Base-by-base conservation (phyloP, 768 basidiomycete species). In the Nevesoporus exiguus region DNA sequence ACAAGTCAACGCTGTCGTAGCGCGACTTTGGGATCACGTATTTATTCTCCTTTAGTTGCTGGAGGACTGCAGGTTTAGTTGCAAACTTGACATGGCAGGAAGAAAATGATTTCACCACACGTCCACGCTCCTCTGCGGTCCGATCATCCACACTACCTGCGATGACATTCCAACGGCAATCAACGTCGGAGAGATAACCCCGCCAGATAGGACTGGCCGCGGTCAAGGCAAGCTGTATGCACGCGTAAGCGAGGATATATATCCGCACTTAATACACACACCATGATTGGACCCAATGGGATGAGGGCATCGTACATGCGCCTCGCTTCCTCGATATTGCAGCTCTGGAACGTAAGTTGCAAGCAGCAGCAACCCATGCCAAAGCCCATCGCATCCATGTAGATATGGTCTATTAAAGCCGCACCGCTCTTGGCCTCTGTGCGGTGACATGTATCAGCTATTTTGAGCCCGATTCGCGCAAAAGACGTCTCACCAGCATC, bases 361-460 rank as follows among this genome's bases (percentile, higher is more conserved):
- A 99, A 77, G 71, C 97, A 98, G 65, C 93, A 96, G 61, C 96
- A 98, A 7, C 97, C 97, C 97, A 98, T 99, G 44, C 97, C 97
- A 70, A 99, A 99, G 27, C 95, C 96, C 97, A 98, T 98, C 9
- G 97, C 95, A 70, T 99, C 97, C 77, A 98, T 81, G 69, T 98
- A 98, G 58, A 99, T 91, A 70, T 98, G 95, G 68, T 96, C 86
- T 30, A 78, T 76, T 33, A 92, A 78, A 15, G 95, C 94, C 5
- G 94, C 93, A 2, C 95, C 94, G 57, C 85, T 79, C 72, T 86
- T 90, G 1, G 94, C 94, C 77, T 97, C 93, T 90, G 47, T 2
- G 31, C 9, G 22, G 19, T 43, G 42, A 46, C 1, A 25, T 15
- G 22, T 29, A 17, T 52, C 37, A 65, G 48, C n/a, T 11, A 40